Evolutionary conservation across 306 rosid genomes (phyloP).

Genomic region (Vachellia pachyceras): DNA sequence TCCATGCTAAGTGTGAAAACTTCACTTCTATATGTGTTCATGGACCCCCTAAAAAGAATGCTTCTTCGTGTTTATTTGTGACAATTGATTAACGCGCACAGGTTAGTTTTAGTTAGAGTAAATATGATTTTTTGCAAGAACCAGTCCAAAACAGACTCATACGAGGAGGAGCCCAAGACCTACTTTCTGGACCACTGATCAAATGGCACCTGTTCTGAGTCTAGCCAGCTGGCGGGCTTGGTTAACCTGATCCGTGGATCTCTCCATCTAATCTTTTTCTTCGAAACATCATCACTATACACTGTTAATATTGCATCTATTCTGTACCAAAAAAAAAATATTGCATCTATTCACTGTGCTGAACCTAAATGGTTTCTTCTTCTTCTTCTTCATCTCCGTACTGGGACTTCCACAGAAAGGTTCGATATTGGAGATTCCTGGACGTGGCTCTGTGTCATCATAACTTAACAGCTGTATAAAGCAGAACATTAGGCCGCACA

Average conservation of each 20-base stretch:
- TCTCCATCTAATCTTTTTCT: not conserved
- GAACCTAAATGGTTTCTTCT: not conserved
- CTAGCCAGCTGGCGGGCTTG: not conserved
- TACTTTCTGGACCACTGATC: constrained; percentile 9
- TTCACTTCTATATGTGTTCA: not conserved
- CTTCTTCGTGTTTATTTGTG: not conserved
- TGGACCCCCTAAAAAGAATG: not conserved
- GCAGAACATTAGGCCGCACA: not conserved
- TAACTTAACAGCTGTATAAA: not conserved
- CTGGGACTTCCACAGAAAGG: not conserved
- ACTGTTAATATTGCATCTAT: no score
- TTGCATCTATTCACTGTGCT: no score
- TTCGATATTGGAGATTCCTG: not conserved
- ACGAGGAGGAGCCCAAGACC: not conserved
- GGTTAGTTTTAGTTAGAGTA: not conserved
- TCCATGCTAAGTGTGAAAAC: not conserved
- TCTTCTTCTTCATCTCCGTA: not conserved
- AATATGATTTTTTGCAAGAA: not conserved
- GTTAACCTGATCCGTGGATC: not conserved
- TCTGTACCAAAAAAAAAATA: no score
- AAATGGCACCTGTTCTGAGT: not conserved
- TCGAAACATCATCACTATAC: no score
- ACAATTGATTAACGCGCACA: not conserved
- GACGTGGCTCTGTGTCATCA: not conserved
- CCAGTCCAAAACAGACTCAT: not conserved